These are phyloP conservation scores for Fusarium transvaalense DNA, from an alignment of 2,329 filamentous ascomycete genomes.

Conservation along the genomic window DNA sequence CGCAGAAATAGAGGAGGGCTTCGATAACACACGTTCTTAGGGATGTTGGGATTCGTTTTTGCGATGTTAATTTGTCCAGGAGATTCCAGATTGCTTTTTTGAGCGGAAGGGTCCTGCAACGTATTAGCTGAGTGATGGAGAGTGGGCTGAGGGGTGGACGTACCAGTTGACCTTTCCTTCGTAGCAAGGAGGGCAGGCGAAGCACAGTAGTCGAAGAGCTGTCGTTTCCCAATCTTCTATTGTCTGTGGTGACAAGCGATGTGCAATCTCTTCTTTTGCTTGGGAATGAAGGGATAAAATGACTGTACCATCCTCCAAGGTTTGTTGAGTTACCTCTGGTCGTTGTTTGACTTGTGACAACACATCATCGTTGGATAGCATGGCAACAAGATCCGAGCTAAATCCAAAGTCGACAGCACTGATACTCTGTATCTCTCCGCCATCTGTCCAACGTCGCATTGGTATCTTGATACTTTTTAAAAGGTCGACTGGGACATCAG, in stretches of 20 bases:
- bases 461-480: conserved; percentile 39
- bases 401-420: conserved; percentile 45
- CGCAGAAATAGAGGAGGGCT: conserved; percentile 49
- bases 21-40: conserved; percentile 45
- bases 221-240: conserved; percentile 37
- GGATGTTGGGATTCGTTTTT: conserved; percentile 27
- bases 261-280: neutral
- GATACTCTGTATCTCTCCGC: conserved; percentile 47
- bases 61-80: conserved; percentile 35
- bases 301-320: conserved; percentile 35
- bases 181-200: conserved; percentile 50
- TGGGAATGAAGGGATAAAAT: conserved; percentile 41
- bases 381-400: conserved; percentile 26
- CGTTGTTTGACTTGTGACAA: conserved; percentile 13
- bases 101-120: conserved; percentile 38
- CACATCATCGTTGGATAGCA: conserved; percentile 35
- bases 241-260: conserved; percentile 26
- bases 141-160: fast-evolving
- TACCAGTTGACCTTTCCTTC: conserved; percentile 52
- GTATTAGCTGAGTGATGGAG: neutral
- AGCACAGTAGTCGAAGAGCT: conserved; percentile 47
- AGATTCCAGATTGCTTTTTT: conserved; percentile 49
- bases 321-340: conserved; percentile 27
- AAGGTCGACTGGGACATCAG: conserved; percentile 42
- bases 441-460: conserved; percentile 45